Base-by-base conservation (phyloP, 75 land plant species). In the Cryptomeria japonica region DNA sequence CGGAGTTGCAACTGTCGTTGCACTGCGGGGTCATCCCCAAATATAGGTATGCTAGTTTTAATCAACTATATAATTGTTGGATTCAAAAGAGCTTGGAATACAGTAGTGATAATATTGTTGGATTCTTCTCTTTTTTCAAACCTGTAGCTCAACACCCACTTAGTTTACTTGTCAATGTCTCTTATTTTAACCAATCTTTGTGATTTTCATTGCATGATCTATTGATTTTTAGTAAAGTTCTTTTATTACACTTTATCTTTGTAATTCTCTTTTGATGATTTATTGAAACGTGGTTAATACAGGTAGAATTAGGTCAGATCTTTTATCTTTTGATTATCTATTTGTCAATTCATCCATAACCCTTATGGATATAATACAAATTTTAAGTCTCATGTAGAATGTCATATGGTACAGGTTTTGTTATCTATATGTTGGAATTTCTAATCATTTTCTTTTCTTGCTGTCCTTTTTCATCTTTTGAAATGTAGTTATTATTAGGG, bases 401-500 rank as follows among this genome's bases (percentile, higher is more conserved):
- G 25, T 1, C 70, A 64, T 64, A 64, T 64, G 31, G 70, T 64
- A 28, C 70, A 25, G 9, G 28, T 64, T 5, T 64, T 64, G n/a
- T 64, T 64, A 7, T 64, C 70, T 25, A 64, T 22, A 28, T 64
- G 8, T 64, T 64, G 70, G n/a, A 25, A 6, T 22, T 6, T 31
- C 70, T 25, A 64, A 64, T 22, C 70, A 64, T 25, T 25, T 64
- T 64, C 8, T 19, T 64, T 25, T 25, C 6, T 25, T 64, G 8
- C 70, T 28, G 28, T 25, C n/a, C 8, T 25, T 64, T 64, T 8
- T 64, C 28, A 25, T 64, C 70, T 64, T 64, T 22, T 64, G 70
- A 25, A 64, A 25, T 64, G 61, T 89, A 94, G 95, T n/a, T 92
- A 92, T 56, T 94, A 94, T 77, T 86, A 93, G 70, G 90, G 91